Evolutionary conservation across 2,329 filamentous ascomycete species (phyloP).

Genomic region (Mycosphaerella arachidis): DNA sequence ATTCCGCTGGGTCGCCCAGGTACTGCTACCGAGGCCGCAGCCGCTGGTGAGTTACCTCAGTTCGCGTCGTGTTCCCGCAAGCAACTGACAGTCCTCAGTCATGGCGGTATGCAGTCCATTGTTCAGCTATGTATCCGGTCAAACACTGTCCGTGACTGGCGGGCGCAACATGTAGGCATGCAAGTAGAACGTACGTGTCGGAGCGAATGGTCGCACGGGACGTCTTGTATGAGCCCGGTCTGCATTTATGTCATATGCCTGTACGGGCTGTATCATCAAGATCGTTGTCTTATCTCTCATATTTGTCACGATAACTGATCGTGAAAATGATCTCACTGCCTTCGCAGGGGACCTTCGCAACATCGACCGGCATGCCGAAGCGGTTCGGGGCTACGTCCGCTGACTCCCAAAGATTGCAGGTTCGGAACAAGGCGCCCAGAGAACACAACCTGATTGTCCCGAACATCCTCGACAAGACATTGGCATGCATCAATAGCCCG

Average conservation of each 20-base stretch:
- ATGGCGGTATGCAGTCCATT: constrained; percentile 75
- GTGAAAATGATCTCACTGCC: background rate
- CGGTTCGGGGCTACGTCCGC: background rate
- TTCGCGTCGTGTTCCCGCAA: background rate
- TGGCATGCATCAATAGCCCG: no score
- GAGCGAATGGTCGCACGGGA: no score
- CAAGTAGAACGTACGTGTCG: background rate
- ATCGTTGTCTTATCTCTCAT: no score
- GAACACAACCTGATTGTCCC: no score
- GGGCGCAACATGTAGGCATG: constrained; percentile 57
- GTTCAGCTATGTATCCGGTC: constrained; percentile 79
- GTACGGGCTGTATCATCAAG: no score
- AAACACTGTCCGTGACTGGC: constrained; percentile 82
- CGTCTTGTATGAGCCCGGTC: no score
- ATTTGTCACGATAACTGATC: background rate
- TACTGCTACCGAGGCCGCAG: constrained; percentile 74
- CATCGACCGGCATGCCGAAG: background rate
- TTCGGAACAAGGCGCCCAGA: no score
- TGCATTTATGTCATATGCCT: no score
- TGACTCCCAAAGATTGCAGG: background rate
- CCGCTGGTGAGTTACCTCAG: constrained; percentile 33
- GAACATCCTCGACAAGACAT: no score
- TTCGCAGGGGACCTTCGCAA: background rate
- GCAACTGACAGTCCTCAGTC: constrained; percentile 43
- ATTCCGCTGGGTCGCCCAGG: constrained; percentile 76